Evolutionary conservation across 768 basidiomycete species (phyloP), one percentile per base, ranked within the genome.

Genomic region (Leccinum ochraceum): DNA sequence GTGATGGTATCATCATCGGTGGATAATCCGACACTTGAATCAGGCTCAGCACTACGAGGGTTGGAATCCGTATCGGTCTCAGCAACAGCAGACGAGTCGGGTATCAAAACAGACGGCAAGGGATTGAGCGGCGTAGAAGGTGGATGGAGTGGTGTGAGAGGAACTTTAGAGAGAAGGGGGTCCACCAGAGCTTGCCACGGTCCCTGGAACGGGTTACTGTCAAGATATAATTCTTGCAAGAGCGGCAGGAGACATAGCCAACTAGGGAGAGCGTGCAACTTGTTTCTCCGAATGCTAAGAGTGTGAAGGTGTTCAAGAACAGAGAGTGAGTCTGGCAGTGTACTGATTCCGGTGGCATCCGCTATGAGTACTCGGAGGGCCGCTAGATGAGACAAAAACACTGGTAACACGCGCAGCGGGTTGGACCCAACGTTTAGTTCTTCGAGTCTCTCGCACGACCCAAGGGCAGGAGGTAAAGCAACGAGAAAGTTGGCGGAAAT

Each of bases 361-460:
- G 94, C 92, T 58, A 94, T 92, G 71, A 98, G 82, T 60, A 98
- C 90, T 37, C 90, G 86, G 53, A 98, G 83, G 63, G 87, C 86
- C 6, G 78, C 75, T 30, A 98, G 80, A 60, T 89, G 81, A 28
- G 88, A 84, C 52, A 98, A 81, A 75, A 95, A 98, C 28, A 87
- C 80, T 16, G 97, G 97, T n/a, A 98, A 81, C n/a, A 88, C 88
- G 50, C 92, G 86, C 28, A 98, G 81, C 7, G 92, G 91, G 73
- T 99, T 99, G 54, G 87, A 89, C 11, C 92, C 92, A 56, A 98
- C 82, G 71, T 98, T 96, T 50, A 99, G 82, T 74, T 99, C 97
- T 73, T 98, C 95, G 37, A 99, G 84, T 67, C 80, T 83, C 63
- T 80, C 79, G 71, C 95, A 97, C 14, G 85, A 77, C n/a, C 86